Evolutionary conservation across 345 rosid species (phyloP).

Genomic region (Hypericum perforatum): DNA sequence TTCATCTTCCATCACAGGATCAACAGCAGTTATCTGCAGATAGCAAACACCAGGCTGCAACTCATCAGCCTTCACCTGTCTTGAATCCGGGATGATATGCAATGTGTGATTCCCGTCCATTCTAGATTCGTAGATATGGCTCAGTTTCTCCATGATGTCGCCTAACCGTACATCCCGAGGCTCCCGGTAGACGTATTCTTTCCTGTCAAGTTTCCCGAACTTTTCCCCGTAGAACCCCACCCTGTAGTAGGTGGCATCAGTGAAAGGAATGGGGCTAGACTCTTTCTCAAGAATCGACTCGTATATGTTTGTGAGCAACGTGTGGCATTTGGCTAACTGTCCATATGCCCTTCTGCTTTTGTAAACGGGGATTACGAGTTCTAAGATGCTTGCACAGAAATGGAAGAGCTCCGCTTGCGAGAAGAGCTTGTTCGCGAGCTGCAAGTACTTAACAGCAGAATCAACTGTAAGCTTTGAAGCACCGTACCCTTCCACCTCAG

Average conservation of each 20-base stretch:
- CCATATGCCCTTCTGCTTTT: slow-evolving; percentile 96
- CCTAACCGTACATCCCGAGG: slow-evolving; percentile 97
- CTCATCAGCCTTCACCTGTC: slow-evolving; percentile 96
- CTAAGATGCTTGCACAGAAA: slow-evolving; percentile 93
- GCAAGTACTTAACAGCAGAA: slow-evolving; percentile 95
- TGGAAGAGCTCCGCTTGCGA: slow-evolving; percentile 96
- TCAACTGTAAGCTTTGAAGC: slow-evolving; percentile 98
- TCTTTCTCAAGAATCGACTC: slow-evolving; percentile 96
- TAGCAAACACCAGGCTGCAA: slow-evolving; percentile 90
- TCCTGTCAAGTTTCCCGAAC: slow-evolving; percentile 78
- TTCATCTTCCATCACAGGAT: slow-evolving; percentile 98
- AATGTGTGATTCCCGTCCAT: slow-evolving; percentile 84
- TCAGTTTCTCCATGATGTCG: slow-evolving; percentile 97
- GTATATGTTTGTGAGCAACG: slow-evolving; percentile 68
- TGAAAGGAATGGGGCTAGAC: slow-evolving; percentile 86
- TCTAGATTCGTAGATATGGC: slow-evolving; percentile 89
- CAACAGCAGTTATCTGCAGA: slow-evolving; percentile 95
- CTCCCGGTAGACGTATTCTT: slow-evolving; percentile 87
- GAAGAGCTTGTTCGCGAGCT: slow-evolving; percentile 92
- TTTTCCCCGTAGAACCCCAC: slow-evolving; percentile 95
- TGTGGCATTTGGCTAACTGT: slow-evolving; percentile 94
- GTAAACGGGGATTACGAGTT: slow-evolving; percentile 93
- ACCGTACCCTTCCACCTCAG: slow-evolving; percentile 99
- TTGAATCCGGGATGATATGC: slow-evolving; percentile 86
- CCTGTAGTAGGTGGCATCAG: slow-evolving; percentile 95